Evolutionary conservation across 257 asterid genomes (phyloP).

Genomic region (Plectranthus barbatus): DNA sequence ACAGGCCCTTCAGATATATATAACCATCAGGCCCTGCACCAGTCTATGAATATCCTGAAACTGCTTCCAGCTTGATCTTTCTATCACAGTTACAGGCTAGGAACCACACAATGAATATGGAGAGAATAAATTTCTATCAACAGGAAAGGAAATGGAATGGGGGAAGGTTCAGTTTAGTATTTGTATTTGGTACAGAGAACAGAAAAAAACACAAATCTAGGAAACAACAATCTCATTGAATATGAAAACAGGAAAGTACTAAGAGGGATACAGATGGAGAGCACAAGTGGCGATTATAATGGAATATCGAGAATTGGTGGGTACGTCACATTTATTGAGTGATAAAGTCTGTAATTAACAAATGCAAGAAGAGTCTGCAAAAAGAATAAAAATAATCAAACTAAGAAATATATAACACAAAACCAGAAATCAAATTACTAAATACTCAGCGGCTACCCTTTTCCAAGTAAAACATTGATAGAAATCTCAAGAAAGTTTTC

Average conservation of each 20-base stretch:
- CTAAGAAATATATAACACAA: too few species aligned
- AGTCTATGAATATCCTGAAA: too few species aligned
- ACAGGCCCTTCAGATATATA: too few species aligned
- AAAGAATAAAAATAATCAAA: conserved; percentile 6
- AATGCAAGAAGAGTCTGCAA: conserved; percentile 82
- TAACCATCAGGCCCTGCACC: too few species aligned
- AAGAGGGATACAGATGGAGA: background rate
- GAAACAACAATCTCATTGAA: background rate
- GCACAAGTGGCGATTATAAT: background rate
- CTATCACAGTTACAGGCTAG: too few species aligned
- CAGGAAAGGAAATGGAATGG: too few species aligned
- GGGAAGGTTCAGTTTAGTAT: too few species aligned
- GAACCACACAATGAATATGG: too few species aligned
- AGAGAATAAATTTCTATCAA: too few species aligned
- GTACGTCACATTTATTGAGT: conserved; percentile 63
- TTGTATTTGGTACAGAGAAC: background rate
- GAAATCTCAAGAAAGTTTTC: background rate
- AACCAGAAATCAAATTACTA: background rate
- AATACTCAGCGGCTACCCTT: background rate
- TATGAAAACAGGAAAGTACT: background rate
- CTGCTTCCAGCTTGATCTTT: too few species aligned
- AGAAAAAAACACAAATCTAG: background rate
- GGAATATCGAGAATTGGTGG: conserved; percentile 61
- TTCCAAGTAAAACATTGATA: background rate
- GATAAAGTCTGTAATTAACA: conserved; percentile 66